Evolutionary conservation across 2,329 filamentous ascomycete genomes (phyloP).

Genomic region (Cercospora zeina): DNA sequence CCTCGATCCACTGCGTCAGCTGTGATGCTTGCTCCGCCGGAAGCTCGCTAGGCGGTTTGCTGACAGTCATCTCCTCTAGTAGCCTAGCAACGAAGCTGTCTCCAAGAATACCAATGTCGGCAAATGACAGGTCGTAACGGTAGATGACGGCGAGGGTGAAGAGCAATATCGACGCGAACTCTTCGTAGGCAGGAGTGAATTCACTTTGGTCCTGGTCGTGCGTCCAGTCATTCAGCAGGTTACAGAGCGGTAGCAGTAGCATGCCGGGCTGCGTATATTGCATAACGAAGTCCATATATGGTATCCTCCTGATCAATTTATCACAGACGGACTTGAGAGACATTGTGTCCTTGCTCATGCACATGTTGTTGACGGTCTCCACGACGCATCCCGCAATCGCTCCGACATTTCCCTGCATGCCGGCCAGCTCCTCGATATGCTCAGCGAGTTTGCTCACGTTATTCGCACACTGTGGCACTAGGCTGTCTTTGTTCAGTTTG

Average conservation of each 20-base stretch:
- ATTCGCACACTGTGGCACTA: conserved; percentile 74
- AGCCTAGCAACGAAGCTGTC: conserved; percentile 71
- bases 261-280: conserved; percentile 70
- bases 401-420: conserved; percentile 87
- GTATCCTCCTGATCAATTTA: conserved; percentile 69
- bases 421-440: conserved; percentile 78
- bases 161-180: conserved; percentile 75
- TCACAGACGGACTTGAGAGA: conserved; percentile 73
- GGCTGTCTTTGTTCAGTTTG: conserved; percentile 72
- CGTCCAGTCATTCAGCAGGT: conserved; percentile 73
- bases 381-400: conserved; percentile 72
- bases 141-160: conserved; percentile 73
- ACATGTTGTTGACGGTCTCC: conserved; percentile 59
- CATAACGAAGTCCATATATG: conserved; percentile 71
- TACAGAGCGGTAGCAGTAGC: conserved; percentile 72
- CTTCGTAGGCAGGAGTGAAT: conserved; percentile 82
- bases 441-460: conserved; percentile 74
- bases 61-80: conserved; percentile 60
- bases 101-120: conserved; percentile 64
- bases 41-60: conserved; percentile 60
- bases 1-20: conserved; percentile 72
- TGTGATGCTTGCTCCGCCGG: conserved; percentile 65
- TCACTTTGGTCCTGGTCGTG: conserved; percentile 81
- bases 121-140: conserved; percentile 65
- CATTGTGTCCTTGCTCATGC: conserved; percentile 73